phyloP scores from a whole-genome alignment of 108 stramenopile genomes.

The Pseudonitzschia delicatissima region DNA sequence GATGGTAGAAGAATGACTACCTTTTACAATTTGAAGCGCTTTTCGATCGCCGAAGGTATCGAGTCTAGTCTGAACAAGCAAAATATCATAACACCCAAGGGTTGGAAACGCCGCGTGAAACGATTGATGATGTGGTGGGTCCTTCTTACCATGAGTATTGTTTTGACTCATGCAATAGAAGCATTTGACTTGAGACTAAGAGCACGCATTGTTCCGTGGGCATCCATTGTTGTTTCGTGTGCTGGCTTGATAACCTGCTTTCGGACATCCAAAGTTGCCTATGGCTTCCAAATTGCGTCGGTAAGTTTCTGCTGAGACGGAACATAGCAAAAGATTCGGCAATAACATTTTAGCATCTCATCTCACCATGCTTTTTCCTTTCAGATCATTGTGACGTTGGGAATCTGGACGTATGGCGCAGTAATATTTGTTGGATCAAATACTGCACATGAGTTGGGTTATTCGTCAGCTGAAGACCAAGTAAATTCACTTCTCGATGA shows the following conservation, averaged over 20 bases:
- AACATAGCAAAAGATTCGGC: background rate
- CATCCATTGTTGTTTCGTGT: background rate
- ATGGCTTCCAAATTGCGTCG: background rate
- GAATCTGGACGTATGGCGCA: background rate
- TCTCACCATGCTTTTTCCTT: background rate
- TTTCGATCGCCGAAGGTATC: background rate
- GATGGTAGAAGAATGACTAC: too few species aligned
- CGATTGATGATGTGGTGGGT: conserved; percentile 1
- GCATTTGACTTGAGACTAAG: background rate
- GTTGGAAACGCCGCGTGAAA: background rate
- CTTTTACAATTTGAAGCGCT: too few species aligned
- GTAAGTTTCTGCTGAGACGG: background rate
- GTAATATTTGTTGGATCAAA: background rate
- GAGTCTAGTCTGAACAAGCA: background rate
- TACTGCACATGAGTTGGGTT: background rate
- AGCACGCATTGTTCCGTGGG: background rate
- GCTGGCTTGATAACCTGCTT: background rate
- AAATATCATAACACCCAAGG: background rate
- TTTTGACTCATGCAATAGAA: background rate
- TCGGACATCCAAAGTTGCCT: background rate
- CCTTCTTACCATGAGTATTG: background rate
- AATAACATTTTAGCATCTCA: background rate
- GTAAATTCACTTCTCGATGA: background rate
- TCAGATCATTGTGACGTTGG: background rate
- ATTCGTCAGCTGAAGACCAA: background rate